A percentile compares a stretch with the other conserved stretches of the same genome.
Evolutionary conservation across 1,284 basidiomycete species (phyloP).

Genomic region (Ganoderma leucocontextum): DNA sequence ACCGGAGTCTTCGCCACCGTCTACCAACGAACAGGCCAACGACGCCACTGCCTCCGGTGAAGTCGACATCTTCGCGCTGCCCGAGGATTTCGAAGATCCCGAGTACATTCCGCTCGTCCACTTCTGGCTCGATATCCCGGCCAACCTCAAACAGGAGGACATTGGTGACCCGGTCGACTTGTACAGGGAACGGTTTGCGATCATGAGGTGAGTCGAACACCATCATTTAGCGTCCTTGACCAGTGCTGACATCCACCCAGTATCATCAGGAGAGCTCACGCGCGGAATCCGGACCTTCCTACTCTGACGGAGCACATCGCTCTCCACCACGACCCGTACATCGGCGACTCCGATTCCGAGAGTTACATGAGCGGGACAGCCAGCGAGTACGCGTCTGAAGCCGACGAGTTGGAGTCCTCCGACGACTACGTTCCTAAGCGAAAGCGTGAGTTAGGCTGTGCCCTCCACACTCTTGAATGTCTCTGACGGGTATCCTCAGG

Average conservation of each 20-base stretch:
- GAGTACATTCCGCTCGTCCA: conserved; percentile 8
- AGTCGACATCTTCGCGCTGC: not conserved
- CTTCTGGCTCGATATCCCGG: conserved; percentile 10
- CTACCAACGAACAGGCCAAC: not conserved
- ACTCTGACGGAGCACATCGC: not conserved
- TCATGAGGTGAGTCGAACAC: not conserved
- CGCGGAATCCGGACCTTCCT: not conserved
- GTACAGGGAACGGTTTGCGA: not conserved
- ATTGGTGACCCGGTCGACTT: not conserved
- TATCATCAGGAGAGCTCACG: not conserved
- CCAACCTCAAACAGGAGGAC: conserved; percentile 5
- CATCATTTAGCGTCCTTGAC: too few relatives aligned
- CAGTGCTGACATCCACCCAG: not conserved
- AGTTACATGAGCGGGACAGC: not conserved
- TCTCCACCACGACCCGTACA: not conserved
- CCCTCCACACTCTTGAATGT: not conserved
- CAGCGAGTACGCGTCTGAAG: not conserved
- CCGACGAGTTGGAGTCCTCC: not conserved
- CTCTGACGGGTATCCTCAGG: not conserved
- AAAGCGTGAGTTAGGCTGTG: not conserved
- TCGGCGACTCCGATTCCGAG: not conserved
- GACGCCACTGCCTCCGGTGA: not conserved
- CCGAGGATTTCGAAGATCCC: not conserved
- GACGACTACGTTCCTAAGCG: not conserved
- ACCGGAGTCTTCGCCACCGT: not conserved